A percentile compares a stretch with the other conserved stretches of the same genome.
phyloP scores from a whole-genome alignment of 2,329 filamentous ascomycete genomes.

The Lasiodiplodia sp. region DNA sequence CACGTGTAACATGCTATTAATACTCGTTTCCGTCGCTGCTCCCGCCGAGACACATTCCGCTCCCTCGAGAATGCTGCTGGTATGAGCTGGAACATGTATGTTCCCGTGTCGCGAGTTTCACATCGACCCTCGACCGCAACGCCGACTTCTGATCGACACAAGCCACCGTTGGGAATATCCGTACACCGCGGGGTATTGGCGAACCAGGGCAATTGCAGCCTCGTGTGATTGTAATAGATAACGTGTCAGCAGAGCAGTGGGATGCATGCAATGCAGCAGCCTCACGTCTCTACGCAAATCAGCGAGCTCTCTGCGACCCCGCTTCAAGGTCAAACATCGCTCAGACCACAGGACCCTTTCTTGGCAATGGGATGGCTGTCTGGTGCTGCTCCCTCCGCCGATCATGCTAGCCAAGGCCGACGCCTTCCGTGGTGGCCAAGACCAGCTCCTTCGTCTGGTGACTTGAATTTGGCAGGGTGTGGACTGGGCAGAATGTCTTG shows the following conservation, averaged over 20 bases:
- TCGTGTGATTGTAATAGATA: neutral
- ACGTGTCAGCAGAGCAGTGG: slow-evolving; percentile 23
- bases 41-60: neutral
- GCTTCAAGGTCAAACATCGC: neutral
- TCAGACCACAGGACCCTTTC: neutral
- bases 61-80: neutral
- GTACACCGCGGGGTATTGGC: neutral
- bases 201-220: neutral
- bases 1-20: slow-evolving; percentile 7
- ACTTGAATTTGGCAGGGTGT: neutral
- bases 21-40: neutral
- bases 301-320: neutral
- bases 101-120: slow-evolving; percentile 3
- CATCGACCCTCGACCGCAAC: neutral
- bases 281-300: slow-evolving; percentile 6
- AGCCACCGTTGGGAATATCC: neutral
- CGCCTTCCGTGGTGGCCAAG: neutral
- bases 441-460: neutral
- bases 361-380: neutral
- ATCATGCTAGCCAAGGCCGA: neutral
- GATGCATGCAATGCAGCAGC: slow-evolving; percentile 3
- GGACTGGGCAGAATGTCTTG: neutral
- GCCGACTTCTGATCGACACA: neutral
- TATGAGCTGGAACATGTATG: neutral
- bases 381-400: neutral